Evolutionary conservation across 2,329 filamentous ascomycete genomes (phyloP).

Genomic region (Cercospora citrullina): DNA sequence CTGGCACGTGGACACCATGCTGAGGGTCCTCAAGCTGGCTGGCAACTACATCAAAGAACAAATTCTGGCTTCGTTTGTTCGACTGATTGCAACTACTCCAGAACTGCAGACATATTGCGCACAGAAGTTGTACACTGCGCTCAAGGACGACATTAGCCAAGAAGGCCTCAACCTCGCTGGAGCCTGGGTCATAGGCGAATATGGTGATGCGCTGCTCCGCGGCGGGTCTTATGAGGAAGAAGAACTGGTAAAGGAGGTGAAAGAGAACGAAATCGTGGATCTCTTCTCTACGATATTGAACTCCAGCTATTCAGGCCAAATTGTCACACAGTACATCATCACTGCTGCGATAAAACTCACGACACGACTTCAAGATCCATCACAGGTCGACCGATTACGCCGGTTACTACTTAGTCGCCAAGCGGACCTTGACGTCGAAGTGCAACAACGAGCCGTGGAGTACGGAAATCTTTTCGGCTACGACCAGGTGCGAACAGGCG

Average conservation of each 20-base stretch:
- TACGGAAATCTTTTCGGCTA: conserved; percentile 93
- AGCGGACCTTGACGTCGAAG: conserved; percentile 87
- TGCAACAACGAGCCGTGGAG: conserved; percentile 93
- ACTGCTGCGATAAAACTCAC: conserved; percentile 94
- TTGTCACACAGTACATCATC: conserved; percentile 92
- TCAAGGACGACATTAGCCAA: conserved; percentile 97
- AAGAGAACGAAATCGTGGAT: conserved; percentile 86
- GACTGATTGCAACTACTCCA: conserved; percentile 88
- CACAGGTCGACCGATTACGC: conserved; percentile 84
- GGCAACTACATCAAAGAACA: conserved; percentile 98
- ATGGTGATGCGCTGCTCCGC: conserved; percentile 82
- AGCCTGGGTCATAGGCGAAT: conserved; percentile 97
- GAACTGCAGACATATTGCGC: conserved; percentile 96
- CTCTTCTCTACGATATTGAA: conserved; percentile 89
- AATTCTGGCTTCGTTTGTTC: conserved; percentile 93
- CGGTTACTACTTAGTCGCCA: conserved; percentile 75
- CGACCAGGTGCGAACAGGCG: conserved; percentile 82
- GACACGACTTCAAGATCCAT: conserved; percentile 75
- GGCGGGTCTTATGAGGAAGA: conserved; percentile 94
- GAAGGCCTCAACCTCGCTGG: conserved; percentile 91
- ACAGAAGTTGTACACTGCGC: conserved; percentile 84
- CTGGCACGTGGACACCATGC: conserved; percentile 98
- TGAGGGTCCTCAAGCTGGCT: conserved; percentile 87
- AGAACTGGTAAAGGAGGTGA: conserved; percentile 78
- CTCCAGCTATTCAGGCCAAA: conserved; percentile 89